Base-by-base conservation (phyloP, 192 early-diverging fungal genomes). In the Obelidium mucronatum region DNA sequence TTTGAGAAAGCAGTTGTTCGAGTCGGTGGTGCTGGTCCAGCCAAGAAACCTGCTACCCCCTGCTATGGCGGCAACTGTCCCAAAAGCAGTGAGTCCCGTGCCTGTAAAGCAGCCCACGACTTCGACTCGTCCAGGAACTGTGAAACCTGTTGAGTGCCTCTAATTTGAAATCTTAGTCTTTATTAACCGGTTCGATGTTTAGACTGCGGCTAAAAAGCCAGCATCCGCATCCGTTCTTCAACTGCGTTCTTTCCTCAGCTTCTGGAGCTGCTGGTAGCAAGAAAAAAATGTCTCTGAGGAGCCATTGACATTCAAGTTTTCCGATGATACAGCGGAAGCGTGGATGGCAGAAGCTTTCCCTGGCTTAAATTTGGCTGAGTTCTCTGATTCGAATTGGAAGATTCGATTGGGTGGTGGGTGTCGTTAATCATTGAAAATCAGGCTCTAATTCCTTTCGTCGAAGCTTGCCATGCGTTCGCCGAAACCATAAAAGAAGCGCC, bases 361-460 rank as follows among this genome's bases (percentile, higher is more conserved):
- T 11, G 90, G 88, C 33, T 87, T 84, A 37, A 83, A 81, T 0
- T 71, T 94, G 40, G 83, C 66, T 13, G 84, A 91, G 37, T 85
- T 97, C 55, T 79, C 80, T 0, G 92, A 93, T 64, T 80, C 89
- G 2, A 84, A 85, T 60, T 99, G 97, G 97, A 99, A 99, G 75
- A 84, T 88, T 2, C 86, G 97, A 19, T 82, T 98, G n/a, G n/a
- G n/a, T n/a, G n/a, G n/a, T n/a, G n/a, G n/a, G n/a, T n/a, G n/a
- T n/a, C n/a, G n/a, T n/a, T n/a, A n/a, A n/a, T n/a, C n/a, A n/a
- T n/a, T n/a, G n/a, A n/a, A n/a, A n/a, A n/a, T n/a, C n/a, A n/a
- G n/a, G n/a, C n/a, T n/a, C n/a, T n/a, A n/a, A n/a, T n/a, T n/a
- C n/a, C n/a, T n/a, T n/a, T n/a, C n/a, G n/a, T n/a, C 73, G 30